These are phyloP conservation scores for Yarrowia yakushimensis DNA, from an alignment of 805 yeast species.

Conservation along the genomic window DNA sequence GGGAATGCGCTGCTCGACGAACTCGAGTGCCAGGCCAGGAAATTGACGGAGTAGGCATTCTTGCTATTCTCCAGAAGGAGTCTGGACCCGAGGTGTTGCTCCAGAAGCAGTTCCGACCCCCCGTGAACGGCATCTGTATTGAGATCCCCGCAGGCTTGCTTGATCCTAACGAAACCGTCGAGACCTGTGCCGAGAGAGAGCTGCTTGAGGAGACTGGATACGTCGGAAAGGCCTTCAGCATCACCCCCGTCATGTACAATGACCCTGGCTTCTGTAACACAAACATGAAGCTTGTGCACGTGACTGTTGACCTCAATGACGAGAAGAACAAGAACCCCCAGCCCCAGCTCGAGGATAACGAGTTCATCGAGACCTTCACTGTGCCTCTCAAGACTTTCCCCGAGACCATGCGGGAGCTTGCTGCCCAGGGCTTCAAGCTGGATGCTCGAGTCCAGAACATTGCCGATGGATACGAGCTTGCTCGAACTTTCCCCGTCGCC, in stretches of 20 bases:
- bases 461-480: slow-evolving; percentile 72
- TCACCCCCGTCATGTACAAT: slow-evolving; percentile 53
- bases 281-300: slow-evolving; percentile 72
- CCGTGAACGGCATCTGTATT: slow-evolving; percentile 79
- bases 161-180: slow-evolving; percentile 76
- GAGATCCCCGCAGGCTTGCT: slow-evolving; percentile 95
- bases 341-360: slow-evolving; percentile 81
- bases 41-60: slow-evolving; percentile 82
- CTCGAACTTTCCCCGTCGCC: slow-evolving; percentile 36
- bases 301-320: slow-evolving; percentile 66
- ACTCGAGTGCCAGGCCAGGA: slow-evolving; percentile 63
- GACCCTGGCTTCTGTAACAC: slow-evolving; percentile 94
- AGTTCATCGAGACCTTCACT: slow-evolving; percentile 84
- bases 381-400: slow-evolving; percentile 57
- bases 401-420: slow-evolving; percentile 50
- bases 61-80: slow-evolving; percentile 57
- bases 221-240: slow-evolving; percentile 55
- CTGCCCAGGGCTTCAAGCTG: slow-evolving; percentile 63
- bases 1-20: slow-evolving; percentile 87
- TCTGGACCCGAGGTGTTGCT: slow-evolving; percentile 56
- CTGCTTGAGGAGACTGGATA: slow-evolving; percentile 91
- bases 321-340: slow-evolving; percentile 65
- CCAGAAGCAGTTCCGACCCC: slow-evolving; percentile 92
- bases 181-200: slow-evolving; percentile 81
- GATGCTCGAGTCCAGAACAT: slow-evolving; percentile 87